These are phyloP conservation scores for Peronosclerospora sorghi DNA, from an alignment of 352 stramenopile species.

Conservation along the genomic window DNA sequence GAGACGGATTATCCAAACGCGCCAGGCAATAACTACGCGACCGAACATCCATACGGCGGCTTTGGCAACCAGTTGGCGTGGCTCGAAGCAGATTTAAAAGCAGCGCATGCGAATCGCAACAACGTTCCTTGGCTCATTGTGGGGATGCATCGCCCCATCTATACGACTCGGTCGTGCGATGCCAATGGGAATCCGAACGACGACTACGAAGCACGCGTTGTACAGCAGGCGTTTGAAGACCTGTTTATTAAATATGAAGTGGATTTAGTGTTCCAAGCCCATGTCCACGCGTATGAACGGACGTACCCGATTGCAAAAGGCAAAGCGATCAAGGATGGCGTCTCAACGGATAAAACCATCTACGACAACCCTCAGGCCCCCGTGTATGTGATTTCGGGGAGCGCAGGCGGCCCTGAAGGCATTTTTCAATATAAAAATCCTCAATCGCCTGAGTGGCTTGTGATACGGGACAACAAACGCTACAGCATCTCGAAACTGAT, in stretches of 20 bases:
- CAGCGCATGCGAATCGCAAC: constrained; percentile 28
- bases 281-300: constrained; percentile 48
- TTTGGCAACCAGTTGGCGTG: constrained; percentile 39
- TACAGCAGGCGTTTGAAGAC: constrained; percentile 43
- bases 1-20: constrained; percentile 45
- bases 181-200: constrained; percentile 7
- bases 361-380: constrained; percentile 38
- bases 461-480: constrained; percentile 17
- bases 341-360: constrained; percentile 24
- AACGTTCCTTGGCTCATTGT: constrained; percentile 46
- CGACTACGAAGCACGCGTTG: constrained; percentile 9
- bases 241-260: constrained; percentile 53
- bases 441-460: constrained; percentile 21
- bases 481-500: constrained; percentile 23
- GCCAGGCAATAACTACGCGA: constrained; percentile 27
- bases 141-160: constrained; percentile 41
- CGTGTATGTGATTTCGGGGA: constrained; percentile 35
- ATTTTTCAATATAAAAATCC: constrained; percentile 17
- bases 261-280: constrained; percentile 37
- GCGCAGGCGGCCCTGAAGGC: constrained; percentile 23
- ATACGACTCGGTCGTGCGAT: constrained; percentile 24
- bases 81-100: constrained; percentile 43
- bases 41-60: constrained; percentile 16
- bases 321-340: constrained; percentile 25
- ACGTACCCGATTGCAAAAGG: constrained; percentile 31